Conservation (phyloP, 192 early-diverging fungal genomes). For the Allomyces arbusculus region DNA sequence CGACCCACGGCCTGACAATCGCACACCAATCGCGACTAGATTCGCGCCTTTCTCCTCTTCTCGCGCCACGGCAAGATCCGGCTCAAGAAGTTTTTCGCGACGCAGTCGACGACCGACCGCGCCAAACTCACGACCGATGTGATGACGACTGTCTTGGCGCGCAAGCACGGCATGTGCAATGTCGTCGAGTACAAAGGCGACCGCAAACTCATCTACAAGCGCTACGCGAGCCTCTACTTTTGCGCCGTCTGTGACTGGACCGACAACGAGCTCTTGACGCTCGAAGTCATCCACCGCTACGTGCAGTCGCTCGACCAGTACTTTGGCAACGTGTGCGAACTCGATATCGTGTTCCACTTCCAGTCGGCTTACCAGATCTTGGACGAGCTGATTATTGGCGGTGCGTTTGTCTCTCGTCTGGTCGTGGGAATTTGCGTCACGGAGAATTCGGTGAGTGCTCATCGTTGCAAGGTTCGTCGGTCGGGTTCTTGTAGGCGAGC, state of each 20-base stretch:
- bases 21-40: slow-evolving; percentile 6
- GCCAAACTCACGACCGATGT: slow-evolving; percentile 18
- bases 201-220: slow-evolving; percentile 23
- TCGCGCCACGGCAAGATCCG: slow-evolving; percentile 34
- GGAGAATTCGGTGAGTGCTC: no score
- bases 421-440: no score
- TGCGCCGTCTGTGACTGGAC: slow-evolving; percentile 24
- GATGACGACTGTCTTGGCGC: slow-evolving; percentile 21
- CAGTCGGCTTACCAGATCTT: slow-evolving; percentile 3
- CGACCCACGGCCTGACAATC: neutral
- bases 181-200: slow-evolving; percentile 24
- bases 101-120: slow-evolving; percentile 19
- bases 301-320: slow-evolving; percentile 30
- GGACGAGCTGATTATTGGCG: neutral
- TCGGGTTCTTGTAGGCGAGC: neutral
- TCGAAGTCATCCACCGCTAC: slow-evolving; percentile 29
- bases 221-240: slow-evolving; percentile 30
- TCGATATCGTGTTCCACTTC: slow-evolving; percentile 32
- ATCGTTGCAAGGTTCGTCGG: no score
- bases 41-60: slow-evolving; percentile 25
- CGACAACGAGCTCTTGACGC: slow-evolving; percentile 25
- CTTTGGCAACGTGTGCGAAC: slow-evolving; percentile 32
- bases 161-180: slow-evolving; percentile 29
- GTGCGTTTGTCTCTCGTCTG: neutral
- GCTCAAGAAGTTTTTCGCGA: slow-evolving; percentile 22